Percentiles rank a stretch among this genome's conserved stretches.
phyloP scores from a whole-genome alignment of 306 rosid species.

The Quercus variabilis region DNA sequence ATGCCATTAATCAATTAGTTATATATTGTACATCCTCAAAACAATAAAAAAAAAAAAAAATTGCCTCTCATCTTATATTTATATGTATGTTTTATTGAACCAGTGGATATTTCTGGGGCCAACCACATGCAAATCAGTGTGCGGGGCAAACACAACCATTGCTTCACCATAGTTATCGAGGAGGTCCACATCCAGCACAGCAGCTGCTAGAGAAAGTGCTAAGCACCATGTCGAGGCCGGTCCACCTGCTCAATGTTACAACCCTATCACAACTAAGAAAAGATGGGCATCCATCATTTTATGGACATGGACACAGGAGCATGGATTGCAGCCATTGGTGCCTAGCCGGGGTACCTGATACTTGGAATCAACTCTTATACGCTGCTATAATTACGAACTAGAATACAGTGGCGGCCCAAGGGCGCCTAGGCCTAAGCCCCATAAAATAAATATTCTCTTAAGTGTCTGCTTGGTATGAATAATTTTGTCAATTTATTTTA shows the following conservation, averaged over 20 bases:
- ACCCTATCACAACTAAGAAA: constrained; percentile 57
- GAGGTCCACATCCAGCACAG: constrained; percentile 54
- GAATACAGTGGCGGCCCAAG: neutral
- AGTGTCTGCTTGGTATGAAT: too few relatives aligned
- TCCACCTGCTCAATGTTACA: constrained; percentile 47
- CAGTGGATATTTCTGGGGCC: constrained; percentile 57
- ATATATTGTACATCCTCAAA: neutral
- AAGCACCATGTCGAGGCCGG: constrained; percentile 36
- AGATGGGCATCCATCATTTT: constrained; percentile 81
- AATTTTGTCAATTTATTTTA: too few relatives aligned
- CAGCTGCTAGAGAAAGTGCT: constrained; percentile 44
- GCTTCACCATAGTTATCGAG: constrained; percentile 25
- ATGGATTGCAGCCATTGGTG: constrained; percentile 90
- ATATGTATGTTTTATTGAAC: neutral
- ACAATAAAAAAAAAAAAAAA: neutral
- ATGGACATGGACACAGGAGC: constrained; percentile 43
- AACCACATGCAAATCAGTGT: constrained; percentile 29
- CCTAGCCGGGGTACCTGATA: constrained; percentile 75
- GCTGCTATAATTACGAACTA: constrained; percentile 29
- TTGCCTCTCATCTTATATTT: neutral
- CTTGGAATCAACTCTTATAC: constrained; percentile 62
- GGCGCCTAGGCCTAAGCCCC: too few relatives aligned
- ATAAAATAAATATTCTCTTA: too few relatives aligned
- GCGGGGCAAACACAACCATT: constrained; percentile 38
- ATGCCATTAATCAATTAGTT: neutral